A percentile compares a stretch with the other conserved stretches of the same genome.
These are phyloP conservation scores for Annulohypoxylon maeteangense DNA, from an alignment of 495 filamentous ascomycete genomes.

Conservation along the genomic window DNA sequence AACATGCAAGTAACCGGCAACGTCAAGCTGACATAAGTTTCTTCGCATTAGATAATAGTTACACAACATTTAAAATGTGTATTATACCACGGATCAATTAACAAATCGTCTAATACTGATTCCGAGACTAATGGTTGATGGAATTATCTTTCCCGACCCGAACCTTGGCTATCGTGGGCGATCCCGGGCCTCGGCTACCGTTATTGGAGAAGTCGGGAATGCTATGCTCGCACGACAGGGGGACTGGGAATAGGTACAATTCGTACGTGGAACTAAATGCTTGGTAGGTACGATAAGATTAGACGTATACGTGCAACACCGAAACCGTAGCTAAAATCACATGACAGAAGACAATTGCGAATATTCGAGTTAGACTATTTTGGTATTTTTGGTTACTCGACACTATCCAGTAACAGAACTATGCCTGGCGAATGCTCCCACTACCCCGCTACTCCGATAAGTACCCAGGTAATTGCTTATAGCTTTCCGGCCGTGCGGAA, in stretches of 20 bases:
- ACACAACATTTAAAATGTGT: neutral
- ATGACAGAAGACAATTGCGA: neutral
- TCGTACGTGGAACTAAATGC: neutral
- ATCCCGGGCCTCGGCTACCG: constrained; percentile 39
- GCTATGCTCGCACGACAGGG: constrained; percentile 4
- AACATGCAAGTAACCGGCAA: neutral
- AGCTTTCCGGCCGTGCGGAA: constrained; percentile 90
- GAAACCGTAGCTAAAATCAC: neutral
- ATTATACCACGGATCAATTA: neutral
- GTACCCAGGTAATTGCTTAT: constrained; percentile 60
- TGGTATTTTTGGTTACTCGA: constrained; percentile 15
- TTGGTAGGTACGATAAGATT: neutral
- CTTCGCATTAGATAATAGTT: neutral
- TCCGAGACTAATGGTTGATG: constrained; percentile 17
- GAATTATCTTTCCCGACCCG: constrained; percentile 19
- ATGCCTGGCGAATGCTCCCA: constrained; percentile 20
- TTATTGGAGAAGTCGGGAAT: constrained; percentile 14
- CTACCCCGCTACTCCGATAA: neutral
- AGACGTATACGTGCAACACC: neutral
- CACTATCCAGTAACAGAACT: constrained; percentile 13
- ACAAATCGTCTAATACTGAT: neutral
- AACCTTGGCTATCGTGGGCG: constrained; percentile 29
- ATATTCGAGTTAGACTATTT: constrained; percentile 7
- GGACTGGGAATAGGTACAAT: neutral
- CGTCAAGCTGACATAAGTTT: constrained; percentile 2